Conservation (phyloP, 257 asterid species). For the Eucommia ulmoides region DNA sequence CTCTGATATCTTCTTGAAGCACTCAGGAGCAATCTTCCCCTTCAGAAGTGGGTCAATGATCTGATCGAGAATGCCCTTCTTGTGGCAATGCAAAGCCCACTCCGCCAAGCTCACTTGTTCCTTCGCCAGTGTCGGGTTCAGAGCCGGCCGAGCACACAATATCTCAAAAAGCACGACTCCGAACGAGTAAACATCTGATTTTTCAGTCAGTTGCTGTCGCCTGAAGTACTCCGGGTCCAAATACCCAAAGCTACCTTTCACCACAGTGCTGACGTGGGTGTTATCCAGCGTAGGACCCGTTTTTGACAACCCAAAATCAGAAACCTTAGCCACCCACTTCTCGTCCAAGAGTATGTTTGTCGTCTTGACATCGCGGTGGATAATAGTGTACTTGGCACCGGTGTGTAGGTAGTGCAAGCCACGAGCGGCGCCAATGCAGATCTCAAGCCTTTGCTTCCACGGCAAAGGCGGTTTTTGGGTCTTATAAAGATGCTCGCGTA, state of each 20-base stretch:
- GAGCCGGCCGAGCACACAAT: slow-evolving; percentile 22
- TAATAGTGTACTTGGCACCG: slow-evolving; percentile 17
- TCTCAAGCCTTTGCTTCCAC: slow-evolving; percentile 22
- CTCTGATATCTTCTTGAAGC: background rate
- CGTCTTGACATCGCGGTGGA: slow-evolving; percentile 25
- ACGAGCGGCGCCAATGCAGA: slow-evolving; percentile 28
- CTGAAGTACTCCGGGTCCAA: slow-evolving; percentile 26
- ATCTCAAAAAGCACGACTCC: slow-evolving; percentile 27
- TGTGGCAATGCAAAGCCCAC: slow-evolving; percentile 31
- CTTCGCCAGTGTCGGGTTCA: slow-evolving; percentile 20
- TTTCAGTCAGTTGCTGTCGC: slow-evolving; percentile 21
- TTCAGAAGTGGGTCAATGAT: background rate
- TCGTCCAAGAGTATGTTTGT: slow-evolving; percentile 23
- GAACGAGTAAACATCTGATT: slow-evolving; percentile 26
- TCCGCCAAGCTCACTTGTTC: slow-evolving; percentile 25
- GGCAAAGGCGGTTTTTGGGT: slow-evolving; percentile 10
- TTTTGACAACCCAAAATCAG: slow-evolving; percentile 24
- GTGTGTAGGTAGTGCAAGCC: slow-evolving; percentile 28
- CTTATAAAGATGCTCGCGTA: background rate
- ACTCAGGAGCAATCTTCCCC: background rate
- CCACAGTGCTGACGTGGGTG: slow-evolving; percentile 20
- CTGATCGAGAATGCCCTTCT: slow-evolving; percentile 1
- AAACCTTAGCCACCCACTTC: slow-evolving; percentile 19
- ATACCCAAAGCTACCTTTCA: slow-evolving; percentile 26
- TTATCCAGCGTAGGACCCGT: slow-evolving; percentile 20